phyloP scores from a whole-genome alignment of 441 rosid species.

The Croton setiger region DNA sequence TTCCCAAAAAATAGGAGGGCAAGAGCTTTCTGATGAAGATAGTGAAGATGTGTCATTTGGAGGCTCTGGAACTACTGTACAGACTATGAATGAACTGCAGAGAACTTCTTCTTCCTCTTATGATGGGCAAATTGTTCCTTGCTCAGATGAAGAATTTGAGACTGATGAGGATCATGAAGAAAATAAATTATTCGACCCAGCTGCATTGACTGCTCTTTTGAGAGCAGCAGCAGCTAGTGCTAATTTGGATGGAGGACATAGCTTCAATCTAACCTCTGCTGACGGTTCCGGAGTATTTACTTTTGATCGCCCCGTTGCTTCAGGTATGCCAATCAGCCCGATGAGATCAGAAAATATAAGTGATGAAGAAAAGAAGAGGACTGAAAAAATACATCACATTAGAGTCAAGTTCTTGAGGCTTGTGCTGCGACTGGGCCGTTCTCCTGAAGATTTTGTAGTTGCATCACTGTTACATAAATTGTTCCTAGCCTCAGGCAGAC shows the following conservation, averaged over 20 bases:
- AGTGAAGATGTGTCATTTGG: constrained; percentile 34
- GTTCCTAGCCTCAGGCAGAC: constrained; percentile 33
- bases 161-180: constrained; percentile 27
- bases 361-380: constrained; percentile 55
- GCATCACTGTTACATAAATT: constrained; percentile 45
- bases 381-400: constrained; percentile 47
- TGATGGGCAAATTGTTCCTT: constrained; percentile 35
- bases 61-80: constrained; percentile 29
- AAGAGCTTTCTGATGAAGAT: constrained; percentile 37
- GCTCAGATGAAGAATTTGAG: constrained; percentile 39
- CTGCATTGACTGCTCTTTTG: constrained; percentile 40
- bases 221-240: constrained; percentile 45
- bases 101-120: constrained; percentile 21
- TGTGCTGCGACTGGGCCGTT: constrained; percentile 40
- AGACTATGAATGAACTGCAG: constrained; percentile 27
- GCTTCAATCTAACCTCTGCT: constrained; percentile 24
- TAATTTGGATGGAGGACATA: constrained; percentile 27
- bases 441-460: constrained; percentile 44
- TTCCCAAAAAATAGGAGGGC: constrained; percentile 14
- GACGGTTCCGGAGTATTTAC: constrained; percentile 38
- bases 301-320: constrained; percentile 31
- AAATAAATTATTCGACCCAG: constrained; percentile 38
- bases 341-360: constrained; percentile 30
- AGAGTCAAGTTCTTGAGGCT: constrained; percentile 69
- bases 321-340: constrained; percentile 31